Evolutionary conservation across 768 basidiomycete species (phyloP).

Genomic region (Mycena olivaceomarginata): DNA sequence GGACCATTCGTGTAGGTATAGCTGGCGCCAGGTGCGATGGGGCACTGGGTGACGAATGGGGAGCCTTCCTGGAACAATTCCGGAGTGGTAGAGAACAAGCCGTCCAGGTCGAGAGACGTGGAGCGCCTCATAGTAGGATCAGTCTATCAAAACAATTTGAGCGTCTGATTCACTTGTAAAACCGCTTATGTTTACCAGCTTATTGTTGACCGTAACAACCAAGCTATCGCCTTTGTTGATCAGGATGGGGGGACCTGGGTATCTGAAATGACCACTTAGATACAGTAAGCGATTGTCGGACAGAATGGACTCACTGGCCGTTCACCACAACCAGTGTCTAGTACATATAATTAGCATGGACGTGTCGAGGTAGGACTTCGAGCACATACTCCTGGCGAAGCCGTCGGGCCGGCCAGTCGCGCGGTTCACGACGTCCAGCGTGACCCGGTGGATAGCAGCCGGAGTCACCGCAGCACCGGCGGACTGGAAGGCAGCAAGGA

Average conservation of each 20-base stretch:
- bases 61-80: too few species aligned
- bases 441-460: conserved; percentile 28
- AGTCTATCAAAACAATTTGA: too few species aligned
- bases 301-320: conserved; percentile 45
- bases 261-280: conserved; percentile 38
- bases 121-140: too few species aligned
- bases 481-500: conserved; percentile 13
- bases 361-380: neutral
- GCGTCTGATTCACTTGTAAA: too few species aligned
- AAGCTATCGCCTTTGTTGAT: too few species aligned
- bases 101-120: too few species aligned
- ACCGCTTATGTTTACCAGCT: too few species aligned
- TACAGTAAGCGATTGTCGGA: neutral
- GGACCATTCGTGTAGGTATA: too few species aligned
- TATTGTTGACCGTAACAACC: too few species aligned
- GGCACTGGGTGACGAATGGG: too few species aligned
- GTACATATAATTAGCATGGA: neutral
- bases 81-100: too few species aligned
- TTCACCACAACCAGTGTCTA: conserved; percentile 50
- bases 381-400: conserved; percentile 52
- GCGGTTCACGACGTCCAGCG: conserved; percentile 58
- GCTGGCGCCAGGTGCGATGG: too few species aligned
- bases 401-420: conserved; percentile 67
- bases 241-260: conserved; percentile 49
- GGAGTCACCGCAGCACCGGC: conserved; percentile 1